A percentile compares a stretch with the other conserved stretches of the same genome.
Conservation (phyloP, 805 yeast genomes). For the Grigorovia yakushimaensis region DNA sequence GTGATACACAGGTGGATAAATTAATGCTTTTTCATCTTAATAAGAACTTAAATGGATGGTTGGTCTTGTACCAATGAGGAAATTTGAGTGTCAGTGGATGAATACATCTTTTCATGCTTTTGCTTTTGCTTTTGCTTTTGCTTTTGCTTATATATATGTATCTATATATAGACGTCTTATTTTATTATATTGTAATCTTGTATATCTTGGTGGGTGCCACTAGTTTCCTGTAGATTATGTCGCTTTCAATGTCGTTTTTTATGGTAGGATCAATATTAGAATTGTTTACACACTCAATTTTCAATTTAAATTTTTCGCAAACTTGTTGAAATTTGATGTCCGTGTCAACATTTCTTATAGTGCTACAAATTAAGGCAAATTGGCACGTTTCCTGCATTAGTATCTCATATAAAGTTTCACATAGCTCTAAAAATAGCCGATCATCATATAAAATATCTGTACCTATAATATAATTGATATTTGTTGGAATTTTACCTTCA, state of each 20-base stretch:
- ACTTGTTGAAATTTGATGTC: slow-evolving; percentile 33
- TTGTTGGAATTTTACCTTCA: slow-evolving; percentile 30
- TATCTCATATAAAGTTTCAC: slow-evolving; percentile 34
- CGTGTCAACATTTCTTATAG: slow-evolving; percentile 56
- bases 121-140: too few relatives aligned
- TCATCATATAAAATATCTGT: slow-evolving; percentile 87
- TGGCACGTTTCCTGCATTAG: slow-evolving; percentile 1
- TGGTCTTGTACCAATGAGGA: slow-evolving; percentile 12
- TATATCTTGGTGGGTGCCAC: slow-evolving; percentile 18
- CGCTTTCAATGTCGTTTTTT: neutral
- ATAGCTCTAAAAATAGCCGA: slow-evolving; percentile 44
- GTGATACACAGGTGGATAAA: slow-evolving; percentile 30
- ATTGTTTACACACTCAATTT: slow-evolving; percentile 15
- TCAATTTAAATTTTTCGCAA: slow-evolving; percentile 18
- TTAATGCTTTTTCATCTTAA: slow-evolving; percentile 14
- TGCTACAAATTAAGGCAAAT: slow-evolving; percentile 28
- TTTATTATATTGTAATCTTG: slow-evolving; percentile 1
- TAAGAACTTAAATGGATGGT: slow-evolving; percentile 30
- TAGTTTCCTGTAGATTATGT: slow-evolving; percentile 8
- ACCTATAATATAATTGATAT: slow-evolving; percentile 41
- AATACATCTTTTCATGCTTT: slow-evolving; percentile 18
- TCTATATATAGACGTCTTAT: neutral
- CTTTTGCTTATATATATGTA: neutral
- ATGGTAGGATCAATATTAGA: neutral
- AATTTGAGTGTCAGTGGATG: slow-evolving; percentile 30